Percentiles rank a stretch among this genome's conserved stretches.
Evolutionary conservation across 2,329 filamentous ascomycete genomes (phyloP).

Genomic region (Thelonectria blattea): DNA sequence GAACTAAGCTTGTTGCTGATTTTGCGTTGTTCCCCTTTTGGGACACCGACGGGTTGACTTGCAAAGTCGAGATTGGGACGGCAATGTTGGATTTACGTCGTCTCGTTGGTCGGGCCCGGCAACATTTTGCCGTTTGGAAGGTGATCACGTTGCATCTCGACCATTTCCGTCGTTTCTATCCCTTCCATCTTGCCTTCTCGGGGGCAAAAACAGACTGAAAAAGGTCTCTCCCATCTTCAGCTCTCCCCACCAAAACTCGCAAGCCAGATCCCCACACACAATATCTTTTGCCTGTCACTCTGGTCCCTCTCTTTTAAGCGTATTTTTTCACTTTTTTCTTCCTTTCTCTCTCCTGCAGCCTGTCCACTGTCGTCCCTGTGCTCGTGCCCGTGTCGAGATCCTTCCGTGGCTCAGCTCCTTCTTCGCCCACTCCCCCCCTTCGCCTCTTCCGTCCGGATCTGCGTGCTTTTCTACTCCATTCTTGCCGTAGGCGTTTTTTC

Average conservation of each 20-base stretch:
- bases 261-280: background rate
- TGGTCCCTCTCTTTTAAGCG: conserved; percentile 8
- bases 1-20: conserved; percentile 29
- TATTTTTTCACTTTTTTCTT: conserved; percentile 8
- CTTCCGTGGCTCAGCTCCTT: background rate
- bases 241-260: background rate
- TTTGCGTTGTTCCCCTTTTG: conserved; percentile 26
- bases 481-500: background rate
- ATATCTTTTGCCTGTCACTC: background rate
- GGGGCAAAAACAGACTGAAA: background rate
- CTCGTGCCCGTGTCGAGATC: background rate
- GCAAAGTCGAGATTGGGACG: background rate
- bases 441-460: conserved; percentile 10
- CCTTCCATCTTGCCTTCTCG: background rate
- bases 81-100: background rate
- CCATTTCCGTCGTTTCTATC: background rate
- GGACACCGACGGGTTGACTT: conserved; percentile 34
- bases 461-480: background rate
- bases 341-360: background rate
- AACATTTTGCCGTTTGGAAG: conserved; percentile 8
- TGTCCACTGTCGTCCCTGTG: background rate
- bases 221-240: background rate
- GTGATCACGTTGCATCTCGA: conserved; percentile 1
- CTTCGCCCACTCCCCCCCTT: background rate
- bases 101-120: conserved; percentile 18